Evolutionary conservation across 148 eudicot genomes (phyloP).

Genomic region (Heliosperma pusillum): DNA sequence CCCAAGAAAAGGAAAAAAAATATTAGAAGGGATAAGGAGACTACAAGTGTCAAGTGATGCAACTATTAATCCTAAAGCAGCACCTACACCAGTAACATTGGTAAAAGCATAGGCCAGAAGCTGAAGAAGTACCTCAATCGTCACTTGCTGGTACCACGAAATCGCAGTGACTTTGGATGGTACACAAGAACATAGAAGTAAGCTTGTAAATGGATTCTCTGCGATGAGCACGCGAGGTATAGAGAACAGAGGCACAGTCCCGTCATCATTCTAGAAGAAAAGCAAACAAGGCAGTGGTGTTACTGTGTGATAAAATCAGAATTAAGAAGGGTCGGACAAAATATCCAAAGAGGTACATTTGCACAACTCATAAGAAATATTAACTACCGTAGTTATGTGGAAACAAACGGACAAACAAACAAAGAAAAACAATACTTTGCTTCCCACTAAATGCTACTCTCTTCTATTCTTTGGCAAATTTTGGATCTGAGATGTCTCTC

Average conservation of each 20-base stretch:
- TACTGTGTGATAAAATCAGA: background rate
- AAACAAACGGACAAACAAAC: background rate
- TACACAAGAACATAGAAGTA: conserved; percentile 62
- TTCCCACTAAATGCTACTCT: conserved; percentile 5
- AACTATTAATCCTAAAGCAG: background rate
- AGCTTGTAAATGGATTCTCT: conserved; percentile 84
- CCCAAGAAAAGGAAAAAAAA: background rate
- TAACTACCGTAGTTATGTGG: background rate
- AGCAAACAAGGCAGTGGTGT: background rate
- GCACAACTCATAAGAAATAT: background rate
- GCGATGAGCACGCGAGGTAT: conserved; percentile 76
- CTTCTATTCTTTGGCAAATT: too few species aligned
- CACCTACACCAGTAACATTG: background rate
- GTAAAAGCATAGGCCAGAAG: background rate
- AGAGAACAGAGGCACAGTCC: conserved; percentile 68
- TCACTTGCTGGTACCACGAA: conserved; percentile 75
- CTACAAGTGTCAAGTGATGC: background rate
- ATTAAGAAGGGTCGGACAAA: background rate
- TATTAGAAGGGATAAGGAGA: background rate
- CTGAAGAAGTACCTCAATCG: conserved; percentile 58
- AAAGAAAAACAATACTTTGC: background rate
- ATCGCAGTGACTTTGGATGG: conserved; percentile 39
- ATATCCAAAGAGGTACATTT: background rate
- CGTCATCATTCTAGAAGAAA: conserved; percentile 58
- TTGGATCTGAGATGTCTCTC: too few species aligned